A percentile compares a stretch with the other conserved stretches of the same genome.
These are phyloP conservation scores for Metschnikowia amazonensis DNA, from an alignment of 805 yeast species.

Conservation along the genomic window DNA sequence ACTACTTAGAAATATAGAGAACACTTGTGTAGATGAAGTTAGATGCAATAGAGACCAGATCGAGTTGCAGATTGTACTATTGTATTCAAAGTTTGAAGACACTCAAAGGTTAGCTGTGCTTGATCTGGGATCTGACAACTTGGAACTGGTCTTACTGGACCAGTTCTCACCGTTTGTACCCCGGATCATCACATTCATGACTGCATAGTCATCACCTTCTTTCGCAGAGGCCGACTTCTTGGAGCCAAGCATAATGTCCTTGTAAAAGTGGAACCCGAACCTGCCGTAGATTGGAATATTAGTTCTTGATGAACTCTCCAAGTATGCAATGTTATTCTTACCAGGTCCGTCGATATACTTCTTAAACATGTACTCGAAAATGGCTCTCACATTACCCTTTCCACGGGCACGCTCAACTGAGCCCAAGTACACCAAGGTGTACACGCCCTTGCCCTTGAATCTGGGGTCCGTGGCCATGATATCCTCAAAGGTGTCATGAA, in stretches of 20 bases:
- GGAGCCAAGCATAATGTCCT: constrained; percentile 46
- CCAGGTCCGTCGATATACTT: constrained; percentile 42
- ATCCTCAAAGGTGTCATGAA: constrained; percentile 46
- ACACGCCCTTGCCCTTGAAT: constrained; percentile 33
- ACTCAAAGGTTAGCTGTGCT: too few species aligned
- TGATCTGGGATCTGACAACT: constrained; percentile 8
- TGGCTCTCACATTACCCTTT: constrained; percentile 50
- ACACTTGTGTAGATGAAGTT: too few species aligned
- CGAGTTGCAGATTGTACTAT: too few species aligned
- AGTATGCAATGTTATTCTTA: constrained; percentile 37
- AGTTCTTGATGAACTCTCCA: constrained; percentile 45
- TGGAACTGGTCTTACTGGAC: constrained; percentile 6
- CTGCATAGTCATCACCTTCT: constrained; percentile 39
- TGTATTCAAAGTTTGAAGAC: background rate
- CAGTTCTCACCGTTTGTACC: constrained; percentile 35
- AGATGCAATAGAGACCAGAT: too few species aligned
- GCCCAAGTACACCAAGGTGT: constrained; percentile 46
- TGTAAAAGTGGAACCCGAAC: constrained; percentile 48
- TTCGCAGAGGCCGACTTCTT: constrained; percentile 20
- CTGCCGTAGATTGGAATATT: constrained; percentile 52
- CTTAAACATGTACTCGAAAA: constrained; percentile 47
- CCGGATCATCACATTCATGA: constrained; percentile 44
- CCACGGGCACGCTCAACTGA: constrained; percentile 46
- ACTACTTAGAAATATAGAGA: too few species aligned
- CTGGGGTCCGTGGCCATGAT: constrained; percentile 40